Conservation (phyloP, 2,329 filamentous ascomycete species). For the Colletotrichum musae region DNA sequence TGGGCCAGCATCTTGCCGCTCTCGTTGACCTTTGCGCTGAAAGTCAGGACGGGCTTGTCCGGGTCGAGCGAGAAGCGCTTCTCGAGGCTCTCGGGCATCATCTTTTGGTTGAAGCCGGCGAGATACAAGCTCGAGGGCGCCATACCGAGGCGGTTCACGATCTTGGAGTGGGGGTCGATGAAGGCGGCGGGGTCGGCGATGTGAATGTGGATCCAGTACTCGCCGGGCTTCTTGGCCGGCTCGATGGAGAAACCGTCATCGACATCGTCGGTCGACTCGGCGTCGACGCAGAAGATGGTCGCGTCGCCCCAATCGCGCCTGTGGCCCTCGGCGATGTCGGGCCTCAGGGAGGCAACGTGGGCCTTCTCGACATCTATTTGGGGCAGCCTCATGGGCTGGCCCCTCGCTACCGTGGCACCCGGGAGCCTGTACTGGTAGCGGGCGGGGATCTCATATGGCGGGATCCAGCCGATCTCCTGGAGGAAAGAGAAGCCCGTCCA, state of each 20-base stretch:
- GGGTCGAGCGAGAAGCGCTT: conserved; percentile 68
- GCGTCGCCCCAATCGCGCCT: conserved; percentile 73
- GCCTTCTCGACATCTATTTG: conserved; percentile 46
- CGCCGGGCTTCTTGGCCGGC: conserved; percentile 61
- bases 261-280: conserved; percentile 75
- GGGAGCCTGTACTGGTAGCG: conserved; percentile 74
- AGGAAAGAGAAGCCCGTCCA: conserved; percentile 75
- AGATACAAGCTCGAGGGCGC: conserved; percentile 73
- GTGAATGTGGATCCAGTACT: conserved; percentile 84
- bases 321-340: conserved; percentile 62
- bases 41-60: conserved; percentile 69
- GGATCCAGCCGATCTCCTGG: conserved; percentile 80
- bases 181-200: conserved; percentile 84
- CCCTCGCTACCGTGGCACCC: conserved; percentile 58
- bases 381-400: conserved; percentile 57
- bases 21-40: conserved; percentile 71
- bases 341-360: conserved; percentile 49
- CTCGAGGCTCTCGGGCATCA: conserved; percentile 65
- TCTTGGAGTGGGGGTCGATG: conserved; percentile 70
- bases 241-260: conserved; percentile 86
- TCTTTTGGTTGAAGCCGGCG: conserved; percentile 69
- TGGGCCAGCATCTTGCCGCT: conserved; percentile 68
- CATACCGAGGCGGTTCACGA: conserved; percentile 74
- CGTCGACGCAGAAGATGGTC: conserved; percentile 82
- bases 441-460: conserved; percentile 78